Percentiles rank a stretch among this genome's conserved stretches.
These are phyloP conservation scores for Wickerhamia fluorescens DNA, from an alignment of 805 yeast genomes.

Conservation along the genomic window DNA sequence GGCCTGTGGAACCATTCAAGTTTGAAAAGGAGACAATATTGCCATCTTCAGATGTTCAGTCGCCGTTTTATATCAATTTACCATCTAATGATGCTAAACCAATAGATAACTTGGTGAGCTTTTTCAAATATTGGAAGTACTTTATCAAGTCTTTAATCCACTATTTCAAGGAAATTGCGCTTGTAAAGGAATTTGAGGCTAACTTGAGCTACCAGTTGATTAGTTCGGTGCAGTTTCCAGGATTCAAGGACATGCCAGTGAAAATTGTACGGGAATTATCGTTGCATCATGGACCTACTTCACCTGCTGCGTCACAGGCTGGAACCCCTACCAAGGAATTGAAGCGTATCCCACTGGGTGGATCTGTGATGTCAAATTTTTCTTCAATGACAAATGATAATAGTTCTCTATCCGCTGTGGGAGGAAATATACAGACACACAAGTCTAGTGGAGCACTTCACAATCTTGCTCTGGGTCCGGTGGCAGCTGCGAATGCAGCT, in stretches of 20 bases:
- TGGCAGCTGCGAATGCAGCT: conserved; percentile 1
- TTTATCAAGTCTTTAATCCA: conserved; percentile 30
- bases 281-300: background rate
- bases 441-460: too few relatives aligned
- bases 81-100: conserved; percentile 34
- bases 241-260: conserved; percentile 36
- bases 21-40: conserved; percentile 13
- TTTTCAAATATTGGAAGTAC: conserved; percentile 35
- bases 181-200: conserved; percentile 39
- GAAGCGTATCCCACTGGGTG: conserved; percentile 1
- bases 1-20: background rate
- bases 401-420: too few relatives aligned
- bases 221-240: conserved; percentile 33
- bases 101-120: conserved; percentile 28
- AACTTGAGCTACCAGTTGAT: conserved; percentile 32
- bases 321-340: conserved; percentile 6
- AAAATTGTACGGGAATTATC: conserved; percentile 7
- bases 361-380: background rate
- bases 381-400: background rate
- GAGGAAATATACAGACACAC: too few relatives aligned
- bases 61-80: conserved; percentile 34
- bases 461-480: conserved; percentile 1
- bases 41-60: conserved; percentile 26
- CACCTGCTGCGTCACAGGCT: conserved; percentile 2
- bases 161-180: conserved; percentile 36